A percentile compares a stretch with the other conserved stretches of the same genome.
Conservation (phyloP, 2,329 filamentous ascomycete genomes). For the Diplocarpon rosae region DNA sequence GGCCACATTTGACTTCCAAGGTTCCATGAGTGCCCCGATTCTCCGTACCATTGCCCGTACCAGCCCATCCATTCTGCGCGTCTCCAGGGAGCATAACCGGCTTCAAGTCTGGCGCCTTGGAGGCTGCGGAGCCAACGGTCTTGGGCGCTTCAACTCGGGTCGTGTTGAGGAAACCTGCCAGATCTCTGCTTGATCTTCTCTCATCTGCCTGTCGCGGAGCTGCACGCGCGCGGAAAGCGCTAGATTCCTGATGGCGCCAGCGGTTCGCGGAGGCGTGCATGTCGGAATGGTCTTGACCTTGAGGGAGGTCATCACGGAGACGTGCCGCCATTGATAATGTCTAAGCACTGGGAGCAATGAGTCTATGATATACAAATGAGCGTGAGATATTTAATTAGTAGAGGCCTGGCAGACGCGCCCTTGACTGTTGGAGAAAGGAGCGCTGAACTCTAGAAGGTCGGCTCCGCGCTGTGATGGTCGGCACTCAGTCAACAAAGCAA, state of each 20-base stretch:
- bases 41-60: slow-evolving; percentile 2
- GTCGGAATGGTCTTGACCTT: slow-evolving; percentile 30
- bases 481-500: too few relatives aligned
- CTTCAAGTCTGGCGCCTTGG: slow-evolving; percentile 28
- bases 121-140: slow-evolving; percentile 17
- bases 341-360: neutral
- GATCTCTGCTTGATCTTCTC: slow-evolving; percentile 36
- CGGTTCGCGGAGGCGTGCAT: slow-evolving; percentile 44
- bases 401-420: too few relatives aligned
- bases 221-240: slow-evolving; percentile 34
- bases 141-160: slow-evolving; percentile 33
- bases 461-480: too few relatives aligned
- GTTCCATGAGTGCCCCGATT: slow-evolving; percentile 18
- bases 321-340: slow-evolving; percentile 19
- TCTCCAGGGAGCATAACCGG: slow-evolving; percentile 34
- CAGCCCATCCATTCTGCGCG: slow-evolving; percentile 8
- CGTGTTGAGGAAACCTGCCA: slow-evolving; percentile 46
- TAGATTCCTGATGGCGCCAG: slow-evolving; percentile 56
- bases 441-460: too few relatives aligned
- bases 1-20: slow-evolving; percentile 57
- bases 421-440: too few relatives aligned
- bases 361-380: too few relatives aligned
- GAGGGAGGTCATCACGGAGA: slow-evolving; percentile 18
- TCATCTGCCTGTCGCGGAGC: slow-evolving; percentile 33
- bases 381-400: too few relatives aligned